Evolutionary conservation across 306 rosid genomes (phyloP), one percentile per base, ranked within the genome.

Genomic region (Cicer pinnatifidum): DNA sequence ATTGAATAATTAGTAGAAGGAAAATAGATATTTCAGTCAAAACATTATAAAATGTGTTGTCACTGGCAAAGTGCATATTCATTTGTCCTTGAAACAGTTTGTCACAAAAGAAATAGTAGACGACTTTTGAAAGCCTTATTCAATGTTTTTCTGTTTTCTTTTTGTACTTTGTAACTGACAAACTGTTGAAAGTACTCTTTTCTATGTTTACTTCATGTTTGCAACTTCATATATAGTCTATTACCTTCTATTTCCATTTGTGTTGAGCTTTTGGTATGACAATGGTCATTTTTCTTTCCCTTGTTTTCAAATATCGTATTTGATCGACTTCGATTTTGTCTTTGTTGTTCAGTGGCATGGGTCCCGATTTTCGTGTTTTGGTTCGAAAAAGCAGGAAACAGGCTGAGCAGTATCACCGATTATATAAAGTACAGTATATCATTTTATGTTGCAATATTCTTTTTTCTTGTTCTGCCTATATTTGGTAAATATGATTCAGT

Each of bases 351-450:
- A 92, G 98, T 66, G 98, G 96, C 51, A 92, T 92, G 98, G 98
- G 98, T 80, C 98, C 98, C 59, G 98, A 92, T 79, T 92, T 92
- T 59, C 92, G 98, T 74, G 98, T 92, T 57, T 76, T 92, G 83
- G 98, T 92, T 51, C 86, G 95, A 58, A 92, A 92, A 79, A 92
- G 98, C 88, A 87, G 98, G 88, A 92, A 92, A 83, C 98, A 92
- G 74, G 96, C 98, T 38, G 96, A 84, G 72, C 98, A 92, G 75
- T 92, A 92, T 83, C 98, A 92, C 43, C 85, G 90, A 17, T 75
- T 92, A 67, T 92, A 92, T 78, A 90, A 92, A 86, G 98, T 91
- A 88, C 16, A 28, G 35, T 39, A 58, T 43, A 58, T 53, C 35
- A 35, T 28, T 51, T 70, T 80, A 40, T 45, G 38, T 58, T 65